These are phyloP conservation scores for Komagataella pastoris DNA, from an alignment of 805 yeast genomes.

Conservation along the genomic window DNA sequence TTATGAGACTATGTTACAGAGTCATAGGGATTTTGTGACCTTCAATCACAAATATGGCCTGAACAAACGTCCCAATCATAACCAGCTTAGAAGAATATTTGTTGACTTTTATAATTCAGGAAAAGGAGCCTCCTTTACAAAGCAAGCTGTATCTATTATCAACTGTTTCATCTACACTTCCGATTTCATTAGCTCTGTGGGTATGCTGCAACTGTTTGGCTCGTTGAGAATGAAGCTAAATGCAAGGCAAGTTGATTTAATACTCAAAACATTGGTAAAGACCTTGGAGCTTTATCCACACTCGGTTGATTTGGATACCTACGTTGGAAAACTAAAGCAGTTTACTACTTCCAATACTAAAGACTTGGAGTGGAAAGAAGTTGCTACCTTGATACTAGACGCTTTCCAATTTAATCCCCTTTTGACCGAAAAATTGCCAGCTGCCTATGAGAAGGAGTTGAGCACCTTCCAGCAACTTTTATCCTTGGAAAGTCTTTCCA, in stretches of 20 bases:
- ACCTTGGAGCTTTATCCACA: not conserved
- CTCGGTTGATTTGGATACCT: not conserved
- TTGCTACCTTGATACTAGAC: not conserved
- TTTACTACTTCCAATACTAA: not conserved
- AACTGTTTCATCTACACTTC: not conserved
- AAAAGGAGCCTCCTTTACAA: not conserved
- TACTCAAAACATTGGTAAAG: not conserved
- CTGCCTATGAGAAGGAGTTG: not conserved
- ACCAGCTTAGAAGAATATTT: not conserved
- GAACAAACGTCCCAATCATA: not conserved
- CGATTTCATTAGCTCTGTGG: not conserved
- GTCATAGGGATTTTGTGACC: not conserved
- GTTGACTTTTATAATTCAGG: not conserved
- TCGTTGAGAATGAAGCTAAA: not conserved
- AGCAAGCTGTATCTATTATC: not conserved
- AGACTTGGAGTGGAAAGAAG: not conserved
- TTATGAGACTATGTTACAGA: not conserved
- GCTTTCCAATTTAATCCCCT: not conserved
- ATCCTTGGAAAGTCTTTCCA: not conserved
- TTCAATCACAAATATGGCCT: not conserved
- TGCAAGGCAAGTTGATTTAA: not conserved
- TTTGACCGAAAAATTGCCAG: not conserved
- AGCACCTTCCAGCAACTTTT: not conserved
- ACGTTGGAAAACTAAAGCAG: not conserved
- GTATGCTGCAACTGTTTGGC: not conserved